Percentiles rank a stretch among this genome's conserved stretches.
These are phyloP conservation scores for Hypericum androsaemum DNA, from an alignment of 345 rosid genomes.

Conservation along the genomic window DNA sequence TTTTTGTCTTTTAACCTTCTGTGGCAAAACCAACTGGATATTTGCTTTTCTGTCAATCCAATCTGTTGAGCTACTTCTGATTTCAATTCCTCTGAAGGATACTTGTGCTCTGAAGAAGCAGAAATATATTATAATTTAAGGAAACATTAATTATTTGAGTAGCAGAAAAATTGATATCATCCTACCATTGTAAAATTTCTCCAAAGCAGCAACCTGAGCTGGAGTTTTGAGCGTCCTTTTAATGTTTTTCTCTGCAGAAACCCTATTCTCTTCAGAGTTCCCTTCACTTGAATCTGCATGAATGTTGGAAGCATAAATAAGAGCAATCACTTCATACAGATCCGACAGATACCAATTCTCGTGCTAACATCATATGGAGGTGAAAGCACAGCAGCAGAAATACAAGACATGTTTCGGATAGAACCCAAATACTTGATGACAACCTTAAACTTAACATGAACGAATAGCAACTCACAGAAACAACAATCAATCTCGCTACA, in stretches of 20 bases:
- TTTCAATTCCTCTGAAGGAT: constrained; percentile 80
- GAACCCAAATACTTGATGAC: too few species aligned
- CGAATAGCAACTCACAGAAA: too few species aligned
- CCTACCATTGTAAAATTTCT: constrained; percentile 69
- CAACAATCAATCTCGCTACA: too few species aligned
- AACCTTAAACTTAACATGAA: too few species aligned
- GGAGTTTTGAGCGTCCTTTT: constrained; percentile 70
- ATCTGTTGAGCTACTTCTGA: constrained; percentile 49
- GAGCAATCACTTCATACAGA: too few species aligned
- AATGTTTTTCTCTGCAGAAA: constrained; percentile 41
- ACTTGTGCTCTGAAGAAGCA: constrained; percentile 51
- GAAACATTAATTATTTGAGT: constrained; percentile 4
- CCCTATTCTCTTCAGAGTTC: constrained; percentile 50
- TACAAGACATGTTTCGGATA: too few species aligned
- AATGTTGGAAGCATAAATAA: too few species aligned
- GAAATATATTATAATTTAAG: constrained; percentile 5
- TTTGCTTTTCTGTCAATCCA: constrained; percentile 86
- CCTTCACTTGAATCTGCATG: constrained; percentile 44
- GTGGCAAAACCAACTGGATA: constrained; percentile 98
- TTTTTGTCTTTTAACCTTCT: constrained; percentile 84
- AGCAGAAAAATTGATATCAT: constrained; percentile 9
- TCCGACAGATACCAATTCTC: too few species aligned
- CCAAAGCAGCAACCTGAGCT: constrained; percentile 61
- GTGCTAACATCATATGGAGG: too few species aligned
- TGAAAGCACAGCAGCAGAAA: too few species aligned